Evolutionary conservation across 345 rosid species (phyloP), one percentile per base, ranked within the genome.

Genomic region (Pugionium dolabratum): DNA sequence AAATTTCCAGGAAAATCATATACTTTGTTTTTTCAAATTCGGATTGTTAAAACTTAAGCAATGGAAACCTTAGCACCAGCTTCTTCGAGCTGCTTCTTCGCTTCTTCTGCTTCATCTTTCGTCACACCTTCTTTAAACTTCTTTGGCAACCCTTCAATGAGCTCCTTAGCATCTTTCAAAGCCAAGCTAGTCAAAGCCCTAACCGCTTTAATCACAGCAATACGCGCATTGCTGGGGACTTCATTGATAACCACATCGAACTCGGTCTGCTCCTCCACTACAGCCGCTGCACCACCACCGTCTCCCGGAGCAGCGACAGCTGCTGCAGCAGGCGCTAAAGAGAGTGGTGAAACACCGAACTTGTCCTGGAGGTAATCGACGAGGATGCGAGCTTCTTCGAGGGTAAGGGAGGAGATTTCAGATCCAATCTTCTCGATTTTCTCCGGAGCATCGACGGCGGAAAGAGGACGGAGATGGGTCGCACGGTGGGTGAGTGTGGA

Each of bases 101-200:
- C 93, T 3, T 83, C 88, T 50, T 92, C 98, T 0, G 98, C 96
- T 62, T 89, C 98, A 4, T 92, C 98, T 61, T 85, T 87, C 0
- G 88, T 75, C 2, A 77, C 75, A 0, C 92, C 90, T 43, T 82
- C 98, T 44, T 85, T 92, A 9, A 92, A 84, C 78, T 89, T 92
- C 88, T 89, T 89, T 0, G 98, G 98, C 67, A 92, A 74, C 1
- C 95, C 95, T 67, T 89, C 96, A 9, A 89, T 84, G 32, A 92
- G 73, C 1, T 89, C 98, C 46, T 92, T 89, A 1, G 98, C 96
- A 60, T 92, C 98, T 76, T 92, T 89, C 75, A 92, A 75, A 0
- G 90, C 92, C 88, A 92, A 76, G 77, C 64, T 89, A 29, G 96
- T 87, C 76, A 83, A 52, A 18, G 75, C 84, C 85, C 95, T 81